Evolutionary conservation across 257 asterid species (phyloP).

Genomic region (Voacanga thouarsii): DNA sequence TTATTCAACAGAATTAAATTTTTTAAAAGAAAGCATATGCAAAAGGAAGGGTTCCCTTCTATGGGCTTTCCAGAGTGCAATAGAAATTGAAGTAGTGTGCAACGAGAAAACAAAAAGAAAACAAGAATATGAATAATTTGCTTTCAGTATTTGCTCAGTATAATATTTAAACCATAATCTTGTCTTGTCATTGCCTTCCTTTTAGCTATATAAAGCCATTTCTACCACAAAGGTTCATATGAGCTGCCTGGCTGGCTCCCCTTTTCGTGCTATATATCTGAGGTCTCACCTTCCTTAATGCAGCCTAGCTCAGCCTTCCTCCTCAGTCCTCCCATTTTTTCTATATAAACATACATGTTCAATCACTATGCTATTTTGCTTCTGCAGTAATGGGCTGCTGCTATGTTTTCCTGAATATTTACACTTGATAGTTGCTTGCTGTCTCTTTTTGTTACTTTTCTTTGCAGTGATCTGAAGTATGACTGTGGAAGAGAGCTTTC

Average conservation of each 20-base stretch:
- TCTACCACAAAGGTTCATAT: background rate
- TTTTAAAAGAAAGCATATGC: constrained; percentile 16
- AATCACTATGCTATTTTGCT: too few relatives aligned
- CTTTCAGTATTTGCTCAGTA: background rate
- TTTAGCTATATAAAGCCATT: constrained; percentile 23
- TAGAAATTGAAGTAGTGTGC: constrained; percentile 25
- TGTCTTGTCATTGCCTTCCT: constrained; percentile 19
- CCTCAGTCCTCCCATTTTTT: background rate
- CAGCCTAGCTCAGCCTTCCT: background rate
- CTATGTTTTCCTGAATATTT: background rate
- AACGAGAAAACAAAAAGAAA: constrained; percentile 15
- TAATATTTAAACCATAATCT: background rate
- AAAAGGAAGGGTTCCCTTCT: constrained; percentile 18
- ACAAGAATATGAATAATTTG: constrained; percentile 16
- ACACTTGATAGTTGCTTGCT: background rate
- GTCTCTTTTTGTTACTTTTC: too few relatives aligned
- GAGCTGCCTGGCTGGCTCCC: constrained; percentile 1
- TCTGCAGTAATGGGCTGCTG: background rate
- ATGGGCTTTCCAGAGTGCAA: constrained; percentile 15
- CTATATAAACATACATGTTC: background rate
- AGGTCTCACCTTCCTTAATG: background rate
- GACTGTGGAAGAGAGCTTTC: constrained; percentile 75
- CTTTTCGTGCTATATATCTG: background rate
- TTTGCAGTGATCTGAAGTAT: constrained; percentile 46
- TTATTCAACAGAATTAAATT: background rate